Evolutionary conservation across 768 basidiomycete genomes (phyloP), one percentile per base, ranked within the genome.

Genomic region (Nidula microcarpa): DNA sequence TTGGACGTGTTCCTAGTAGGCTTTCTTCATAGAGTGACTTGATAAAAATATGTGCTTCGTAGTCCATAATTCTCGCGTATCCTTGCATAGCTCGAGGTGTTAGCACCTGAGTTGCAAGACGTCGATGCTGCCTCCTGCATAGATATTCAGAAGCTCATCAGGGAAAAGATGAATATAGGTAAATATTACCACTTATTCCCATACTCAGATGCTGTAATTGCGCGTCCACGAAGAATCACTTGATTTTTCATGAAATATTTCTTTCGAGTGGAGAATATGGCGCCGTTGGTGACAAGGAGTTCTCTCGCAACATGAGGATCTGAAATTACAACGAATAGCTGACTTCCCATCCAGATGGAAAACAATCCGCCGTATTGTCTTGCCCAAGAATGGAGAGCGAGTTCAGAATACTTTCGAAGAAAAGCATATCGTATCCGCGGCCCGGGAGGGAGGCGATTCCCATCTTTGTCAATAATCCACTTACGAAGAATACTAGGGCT

Each of bases 1-100:
- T 58, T 1, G 74, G 67, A 4, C 55, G 35, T n/a, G 45, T 46
- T 6, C 74, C 76, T 36, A 61, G 62, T 45, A 63, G 58, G 3
- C 66, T 64, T 34, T 66, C 55, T 33, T 59, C 56, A 57, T 70
- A 75, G 4, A 79, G 58, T 4, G 68, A 65, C 41, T 61, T 64
- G 14, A 77, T 63, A 16, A 79, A 62, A 36, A 72, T 65, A 9
- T 61, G 61, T 2, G 74, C 69, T 54, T 78, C 75, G 47, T 64
- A 67, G 43, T 74, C 73, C 35, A 78, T 63, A 6, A 68, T 62
- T 18, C 62, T 33, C 14, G 65, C 60, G 55, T 74, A 76, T 5
- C 62, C 64, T 13, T 69, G 57, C 14, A 78, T 64, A 3, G 75
- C 70, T 23, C 62, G 64, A 2, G 57, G 41, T 6, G 61, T 69